Percentiles rank a stretch among this genome's conserved stretches.
Conservation (phyloP, 768 basidiomycete genomes). For the Auricularia cornea region DNA sequence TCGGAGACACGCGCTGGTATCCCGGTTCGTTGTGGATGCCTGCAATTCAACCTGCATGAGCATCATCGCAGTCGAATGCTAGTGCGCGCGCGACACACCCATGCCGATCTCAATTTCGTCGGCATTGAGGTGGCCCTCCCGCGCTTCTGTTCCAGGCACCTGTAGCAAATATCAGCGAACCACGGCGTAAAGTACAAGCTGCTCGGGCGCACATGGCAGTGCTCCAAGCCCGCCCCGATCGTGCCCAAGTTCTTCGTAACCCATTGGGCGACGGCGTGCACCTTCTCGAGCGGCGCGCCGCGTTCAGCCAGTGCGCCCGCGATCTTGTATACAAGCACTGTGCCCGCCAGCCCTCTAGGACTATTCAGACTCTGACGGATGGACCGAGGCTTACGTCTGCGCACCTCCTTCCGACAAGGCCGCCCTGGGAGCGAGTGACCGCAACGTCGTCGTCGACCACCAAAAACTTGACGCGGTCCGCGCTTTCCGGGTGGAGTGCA, state of each 20-base stretch:
- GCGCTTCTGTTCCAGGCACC: constrained; percentile 70
- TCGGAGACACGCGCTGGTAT: constrained; percentile 54
- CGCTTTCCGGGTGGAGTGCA: constrained; percentile 56
- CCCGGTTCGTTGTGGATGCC: constrained; percentile 88
- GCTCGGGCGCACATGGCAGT: constrained; percentile 60
- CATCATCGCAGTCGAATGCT: no score
- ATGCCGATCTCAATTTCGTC: constrained; percentile 82
- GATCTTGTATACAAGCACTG: constrained; percentile 82
- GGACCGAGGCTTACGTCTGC: constrained; percentile 2
- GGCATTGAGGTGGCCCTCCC: constrained; percentile 44
- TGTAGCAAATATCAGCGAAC: constrained; percentile 21
- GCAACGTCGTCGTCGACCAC: constrained; percentile 88
- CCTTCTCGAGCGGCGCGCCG: constrained; percentile 60
- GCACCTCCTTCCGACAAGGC: constrained; percentile 75
- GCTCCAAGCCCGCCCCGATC: constrained; percentile 80
- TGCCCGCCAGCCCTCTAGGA: constrained; percentile 69
- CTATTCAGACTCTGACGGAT: neutral
- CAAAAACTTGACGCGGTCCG: constrained; percentile 62
- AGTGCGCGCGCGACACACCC: constrained; percentile 26
- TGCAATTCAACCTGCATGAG: neutral
- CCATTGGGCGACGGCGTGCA: constrained; percentile 58
- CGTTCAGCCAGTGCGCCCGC: constrained; percentile 71
- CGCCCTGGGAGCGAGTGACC: constrained; percentile 72
- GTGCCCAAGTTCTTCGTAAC: constrained; percentile 63
- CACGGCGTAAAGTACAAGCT: neutral